phyloP scores from a whole-genome alignment of 2,329 filamentous ascomycete genomes.

The Penicillium sp. region DNA sequence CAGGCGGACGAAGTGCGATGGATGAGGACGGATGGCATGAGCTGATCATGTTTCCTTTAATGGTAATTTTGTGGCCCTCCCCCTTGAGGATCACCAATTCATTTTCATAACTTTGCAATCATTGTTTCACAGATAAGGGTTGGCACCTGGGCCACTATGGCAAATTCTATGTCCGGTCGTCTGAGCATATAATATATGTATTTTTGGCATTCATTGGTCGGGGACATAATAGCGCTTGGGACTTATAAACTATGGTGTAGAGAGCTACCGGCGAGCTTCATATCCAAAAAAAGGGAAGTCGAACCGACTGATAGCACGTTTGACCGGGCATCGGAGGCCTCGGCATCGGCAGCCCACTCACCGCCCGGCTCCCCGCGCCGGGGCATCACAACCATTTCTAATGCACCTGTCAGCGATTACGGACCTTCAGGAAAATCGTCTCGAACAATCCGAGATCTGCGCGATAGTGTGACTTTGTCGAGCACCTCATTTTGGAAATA shows the following conservation, averaged over 20 bases:
- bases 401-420: slow-evolving; percentile 23
- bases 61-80: not conserved
- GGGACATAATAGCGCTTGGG: not conserved
- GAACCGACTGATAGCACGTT: not conserved
- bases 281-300: not conserved
- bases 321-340: not conserved
- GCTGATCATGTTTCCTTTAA: slow-evolving; percentile 4
- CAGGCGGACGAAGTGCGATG: slow-evolving; percentile 77
- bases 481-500: not conserved
- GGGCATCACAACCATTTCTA: slow-evolving; percentile 23
- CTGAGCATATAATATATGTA: not conserved
- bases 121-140: not conserved
- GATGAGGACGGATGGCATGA: slow-evolving; percentile 51
- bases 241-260: too few relatives aligned
- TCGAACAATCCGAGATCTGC: slow-evolving; percentile 1
- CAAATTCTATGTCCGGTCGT: not conserved
- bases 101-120: not conserved
- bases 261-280: too few relatives aligned
- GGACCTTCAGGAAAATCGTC: slow-evolving; percentile 6
- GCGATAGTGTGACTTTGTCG: not conserved
- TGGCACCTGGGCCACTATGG: not conserved
- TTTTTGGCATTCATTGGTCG: not conserved
- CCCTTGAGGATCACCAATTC: not conserved
- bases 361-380: slow-evolving; percentile 22
- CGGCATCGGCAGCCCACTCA: slow-evolving; percentile 4